Conservation (phyloP, 345 rosid genomes). For the Rhizophora mangle region DNA sequence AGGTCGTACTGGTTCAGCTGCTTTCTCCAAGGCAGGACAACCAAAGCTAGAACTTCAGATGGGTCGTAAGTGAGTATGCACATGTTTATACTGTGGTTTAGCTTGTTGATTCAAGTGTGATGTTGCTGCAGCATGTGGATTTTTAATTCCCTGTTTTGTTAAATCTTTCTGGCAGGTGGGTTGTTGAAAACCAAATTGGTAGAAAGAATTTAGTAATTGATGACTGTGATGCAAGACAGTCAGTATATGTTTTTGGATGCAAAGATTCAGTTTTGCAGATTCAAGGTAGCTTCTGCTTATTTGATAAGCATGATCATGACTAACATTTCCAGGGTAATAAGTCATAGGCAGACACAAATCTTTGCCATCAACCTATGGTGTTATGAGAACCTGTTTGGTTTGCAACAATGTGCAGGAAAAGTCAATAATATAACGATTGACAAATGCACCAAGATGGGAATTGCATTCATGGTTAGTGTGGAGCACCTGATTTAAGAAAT, state of each 20-base stretch:
- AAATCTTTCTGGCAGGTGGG: slow-evolving; percentile 63
- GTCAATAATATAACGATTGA: slow-evolving; percentile 95
- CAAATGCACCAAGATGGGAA: slow-evolving; percentile 91
- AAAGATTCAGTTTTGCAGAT: slow-evolving; percentile 95
- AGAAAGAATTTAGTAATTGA: slow-evolving; percentile 75
- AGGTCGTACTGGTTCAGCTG: slow-evolving; percentile 40
- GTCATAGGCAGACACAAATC: neutral
- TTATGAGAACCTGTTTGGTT: slow-evolving; percentile 7
- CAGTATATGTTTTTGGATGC: slow-evolving; percentile 92
- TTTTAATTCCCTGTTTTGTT: slow-evolving; percentile 12
- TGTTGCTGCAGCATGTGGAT: slow-evolving; percentile 12
- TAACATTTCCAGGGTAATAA: neutral
- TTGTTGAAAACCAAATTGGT: slow-evolving; percentile 92
- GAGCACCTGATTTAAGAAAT: neutral
- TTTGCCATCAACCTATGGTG: neutral
- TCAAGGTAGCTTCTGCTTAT: slow-evolving; percentile 46
- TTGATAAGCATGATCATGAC: neutral
- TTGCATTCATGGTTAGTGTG: slow-evolving; percentile 75
- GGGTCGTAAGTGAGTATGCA: slow-evolving; percentile 84
- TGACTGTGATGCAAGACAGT: slow-evolving; percentile 89
- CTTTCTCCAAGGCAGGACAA: slow-evolving; percentile 72
- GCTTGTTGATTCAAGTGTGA: slow-evolving; percentile 8
- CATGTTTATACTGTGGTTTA: slow-evolving; percentile 4
- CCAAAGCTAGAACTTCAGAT: slow-evolving; percentile 94
- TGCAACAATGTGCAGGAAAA: slow-evolving; percentile 62